Evolutionary conservation across 129 eudicot species (phyloP).

Genomic region (Pulicaria dysenterica): DNA sequence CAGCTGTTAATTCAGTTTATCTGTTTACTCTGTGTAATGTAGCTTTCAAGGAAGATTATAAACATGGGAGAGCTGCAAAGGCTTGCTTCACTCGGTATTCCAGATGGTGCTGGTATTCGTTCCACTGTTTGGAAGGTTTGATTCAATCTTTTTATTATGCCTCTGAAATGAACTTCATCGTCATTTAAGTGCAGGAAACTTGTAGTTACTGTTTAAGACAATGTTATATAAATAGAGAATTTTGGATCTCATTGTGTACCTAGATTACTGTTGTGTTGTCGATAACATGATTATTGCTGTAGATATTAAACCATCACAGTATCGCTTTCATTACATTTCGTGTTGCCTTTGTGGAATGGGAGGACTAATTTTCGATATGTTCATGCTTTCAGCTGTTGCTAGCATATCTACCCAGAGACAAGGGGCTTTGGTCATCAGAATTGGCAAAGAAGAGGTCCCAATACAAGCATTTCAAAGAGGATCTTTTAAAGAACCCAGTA

Average conservation of each 20-base stretch:
- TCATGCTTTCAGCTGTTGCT: conserved; percentile 66
- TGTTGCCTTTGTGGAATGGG: conserved; percentile 5
- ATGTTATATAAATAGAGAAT: background rate
- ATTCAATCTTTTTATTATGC: background rate
- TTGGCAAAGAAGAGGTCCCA: conserved; percentile 90
- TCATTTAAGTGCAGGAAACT: background rate
- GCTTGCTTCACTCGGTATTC: conserved; percentile 85
- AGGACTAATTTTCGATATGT: conserved; percentile 7
- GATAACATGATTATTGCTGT: background rate
- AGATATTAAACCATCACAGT: background rate
- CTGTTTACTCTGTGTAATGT: conserved; percentile 7
- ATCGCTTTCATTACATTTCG: background rate
- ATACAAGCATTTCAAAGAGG: conserved; percentile 85
- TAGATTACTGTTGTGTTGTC: too few species aligned
- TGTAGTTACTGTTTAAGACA: background rate
- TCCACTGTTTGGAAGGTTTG: conserved; percentile 92
- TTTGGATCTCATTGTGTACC: background rate
- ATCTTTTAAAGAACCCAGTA: conserved; percentile 92
- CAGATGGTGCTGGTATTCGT: conserved; percentile 84
- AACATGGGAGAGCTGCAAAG: conserved; percentile 77
- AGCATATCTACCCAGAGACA: conserved; percentile 82
- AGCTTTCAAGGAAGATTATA: conserved; percentile 85
- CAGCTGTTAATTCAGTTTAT: conserved; percentile 13
- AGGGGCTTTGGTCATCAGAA: conserved; percentile 83
- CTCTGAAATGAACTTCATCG: conserved; percentile 2